Evolutionary conservation across 2,329 filamentous ascomycete genomes (phyloP).

Genomic region (Aspergillus pseudotamarii): DNA sequence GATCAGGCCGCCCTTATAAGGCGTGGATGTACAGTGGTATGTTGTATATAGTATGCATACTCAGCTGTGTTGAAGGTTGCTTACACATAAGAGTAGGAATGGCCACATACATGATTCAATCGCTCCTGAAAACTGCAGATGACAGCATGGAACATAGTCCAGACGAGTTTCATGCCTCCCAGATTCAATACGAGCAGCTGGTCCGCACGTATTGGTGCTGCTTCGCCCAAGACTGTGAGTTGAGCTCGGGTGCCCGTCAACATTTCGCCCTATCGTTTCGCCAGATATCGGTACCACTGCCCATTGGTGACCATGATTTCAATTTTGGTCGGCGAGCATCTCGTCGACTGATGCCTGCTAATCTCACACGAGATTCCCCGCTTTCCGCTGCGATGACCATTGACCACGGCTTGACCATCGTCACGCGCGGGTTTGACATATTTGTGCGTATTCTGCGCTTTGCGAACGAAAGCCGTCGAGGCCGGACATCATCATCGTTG

Average conservation of each 20-base stretch:
- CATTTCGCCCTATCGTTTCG: constrained; percentile 42
- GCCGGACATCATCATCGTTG: constrained; percentile 23
- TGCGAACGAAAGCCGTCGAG: constrained; percentile 39
- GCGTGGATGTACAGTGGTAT: constrained; percentile 45
- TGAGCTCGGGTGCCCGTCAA: constrained; percentile 40
- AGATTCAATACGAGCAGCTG: constrained; percentile 40
- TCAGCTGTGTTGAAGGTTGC: background rate
- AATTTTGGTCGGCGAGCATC: constrained; percentile 32
- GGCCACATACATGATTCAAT: constrained; percentile 44
- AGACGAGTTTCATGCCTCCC: constrained; percentile 35
- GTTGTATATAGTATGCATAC: background rate
- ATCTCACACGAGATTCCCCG: constrained; percentile 28
- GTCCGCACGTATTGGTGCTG: constrained; percentile 43
- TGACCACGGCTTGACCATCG: constrained; percentile 37
- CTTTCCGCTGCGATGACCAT: constrained; percentile 31
- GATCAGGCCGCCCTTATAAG: constrained; percentile 38
- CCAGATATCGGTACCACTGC: constrained; percentile 40
- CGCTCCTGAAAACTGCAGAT: constrained; percentile 39
- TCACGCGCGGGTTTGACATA: constrained; percentile 41
- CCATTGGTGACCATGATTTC: constrained; percentile 40
- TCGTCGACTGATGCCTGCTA: constrained; percentile 31
- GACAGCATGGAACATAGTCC: constrained; percentile 41
- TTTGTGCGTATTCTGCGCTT: constrained; percentile 41
- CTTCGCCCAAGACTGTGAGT: constrained; percentile 42
- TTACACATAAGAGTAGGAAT: constrained; percentile 30